Base-by-base conservation (phyloP, 441 rosid species). In the Gossypium gossypioides region DNA sequence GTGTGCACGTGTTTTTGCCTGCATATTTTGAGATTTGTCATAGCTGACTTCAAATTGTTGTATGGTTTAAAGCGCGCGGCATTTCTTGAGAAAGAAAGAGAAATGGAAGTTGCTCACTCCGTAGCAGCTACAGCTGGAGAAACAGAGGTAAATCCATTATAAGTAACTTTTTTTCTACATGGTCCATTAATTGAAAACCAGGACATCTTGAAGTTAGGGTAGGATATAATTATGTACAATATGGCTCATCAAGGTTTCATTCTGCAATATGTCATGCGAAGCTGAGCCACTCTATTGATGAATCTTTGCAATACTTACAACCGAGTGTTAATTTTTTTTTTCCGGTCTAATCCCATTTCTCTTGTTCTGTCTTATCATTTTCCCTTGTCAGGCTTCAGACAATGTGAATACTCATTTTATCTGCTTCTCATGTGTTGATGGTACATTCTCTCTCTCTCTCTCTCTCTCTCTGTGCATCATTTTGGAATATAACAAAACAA, bases 61-160 rank as follows among this genome's bases (percentile, higher is more conserved):
- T 50, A 27, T 68, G 59, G 25, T 46, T 70, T 59, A 61, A 55
- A 94, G 96, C 90, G 97, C 29, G 97, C 89, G 29, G 71, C 6
- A 74, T 91, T 84, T 80, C 96, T 91, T 55, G 96, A 88, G 86
- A 87, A 84, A 67, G 91, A 94, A 32, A 81, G 80, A 68, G 92
- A 91, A 78, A 83, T 91, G 86, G 97, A 94, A 86, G 85, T 78
- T 78, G 96, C 94, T 48, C 97, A 91, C 74, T 86, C 96, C 37
- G 85, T 88, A 66, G 94, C 97, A 42, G 98, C 92, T 50, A 71
- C 84, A 55, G 96, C 87, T 50, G 98, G 98, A 48, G 94, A 94
- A n/a, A 91, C 97, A 73, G 85, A 76, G 79, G 96, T 86, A 81
- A 78, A 42, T 71, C 12, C 1, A 37, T 37, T 34, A n/a, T 50